phyloP scores from a whole-genome alignment of 1,284 basidiomycete species.

The Cutaneotrichosporon dermatis region DNA sequence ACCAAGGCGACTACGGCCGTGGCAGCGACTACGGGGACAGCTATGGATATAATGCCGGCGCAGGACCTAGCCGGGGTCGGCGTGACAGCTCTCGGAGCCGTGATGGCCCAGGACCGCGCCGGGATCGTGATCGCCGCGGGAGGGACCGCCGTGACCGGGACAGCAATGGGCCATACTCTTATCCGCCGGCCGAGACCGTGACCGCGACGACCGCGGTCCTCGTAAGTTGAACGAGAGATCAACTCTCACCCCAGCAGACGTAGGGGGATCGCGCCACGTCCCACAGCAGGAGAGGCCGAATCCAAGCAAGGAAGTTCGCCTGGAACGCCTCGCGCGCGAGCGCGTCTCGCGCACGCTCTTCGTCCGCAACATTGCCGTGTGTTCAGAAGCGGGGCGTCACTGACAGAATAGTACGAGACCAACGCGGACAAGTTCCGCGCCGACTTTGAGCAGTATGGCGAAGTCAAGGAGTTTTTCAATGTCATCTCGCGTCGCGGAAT shows the following conservation, averaged over 20 bases:
- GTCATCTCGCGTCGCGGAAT: slow-evolving; percentile 88
- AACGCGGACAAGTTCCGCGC: slow-evolving; percentile 74
- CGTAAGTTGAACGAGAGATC: not conserved
- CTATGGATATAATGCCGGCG: slow-evolving; percentile 6
- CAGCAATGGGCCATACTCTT: not conserved
- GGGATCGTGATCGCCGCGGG: slow-evolving; percentile 52
- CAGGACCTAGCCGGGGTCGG: not conserved
- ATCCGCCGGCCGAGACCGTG: not conserved
- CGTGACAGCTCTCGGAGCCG: slow-evolving; percentile 8
- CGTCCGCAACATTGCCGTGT: slow-evolving; percentile 90
- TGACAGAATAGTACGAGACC: slow-evolving; percentile 72
- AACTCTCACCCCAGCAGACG: not conserved
- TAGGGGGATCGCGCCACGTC: not conserved
- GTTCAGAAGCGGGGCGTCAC: slow-evolving; percentile 19
- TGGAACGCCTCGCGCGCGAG: slow-evolving; percentile 52
- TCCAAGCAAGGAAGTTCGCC: slow-evolving; percentile 6
- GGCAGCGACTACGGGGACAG: slow-evolving; percentile 1
- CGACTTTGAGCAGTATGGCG: slow-evolving; percentile 84
- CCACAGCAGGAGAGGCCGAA: slow-evolving; percentile 1
- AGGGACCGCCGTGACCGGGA: slow-evolving; percentile 51
- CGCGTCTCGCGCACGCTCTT: slow-evolving; percentile 92
- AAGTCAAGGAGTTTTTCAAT: slow-evolving; percentile 96
- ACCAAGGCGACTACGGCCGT: not conserved
- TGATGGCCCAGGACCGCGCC: slow-evolving; percentile 42
- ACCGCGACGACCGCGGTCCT: slow-evolving; percentile 2